Percentiles rank a stretch among this genome's conserved stretches.
Conservation (phyloP, 2,329 filamentous ascomycete species). For the Colletotrichum salicis region DNA sequence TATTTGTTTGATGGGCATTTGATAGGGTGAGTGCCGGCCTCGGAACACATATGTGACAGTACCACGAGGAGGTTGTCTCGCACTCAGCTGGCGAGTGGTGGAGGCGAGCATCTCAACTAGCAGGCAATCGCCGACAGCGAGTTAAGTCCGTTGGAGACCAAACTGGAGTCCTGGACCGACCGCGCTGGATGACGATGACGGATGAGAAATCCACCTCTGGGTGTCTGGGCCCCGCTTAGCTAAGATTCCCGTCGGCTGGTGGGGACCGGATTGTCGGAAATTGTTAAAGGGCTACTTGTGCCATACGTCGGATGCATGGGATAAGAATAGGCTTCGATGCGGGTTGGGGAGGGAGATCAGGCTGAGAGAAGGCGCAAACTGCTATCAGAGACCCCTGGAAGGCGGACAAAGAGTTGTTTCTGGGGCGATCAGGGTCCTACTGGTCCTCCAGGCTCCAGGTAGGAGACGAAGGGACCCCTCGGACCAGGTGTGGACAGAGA, state of each 20-base stretch:
- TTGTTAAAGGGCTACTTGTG: slow-evolving; percentile 25
- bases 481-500: slow-evolving; percentile 18
- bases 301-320: background rate
- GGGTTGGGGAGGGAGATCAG: slow-evolving; percentile 5
- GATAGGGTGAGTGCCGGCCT: background rate
- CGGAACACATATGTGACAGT: background rate
- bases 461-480: slow-evolving; percentile 8
- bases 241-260: slow-evolving; percentile 10
- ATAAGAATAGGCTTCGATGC: slow-evolving; percentile 18
- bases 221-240: slow-evolving; percentile 11
- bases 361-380: slow-evolving; percentile 4
- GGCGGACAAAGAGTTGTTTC: background rate
- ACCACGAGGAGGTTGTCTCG: background rate
- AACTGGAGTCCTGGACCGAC: too few species aligned
- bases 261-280: slow-evolving; percentile 11
- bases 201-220: slow-evolving; percentile 20
- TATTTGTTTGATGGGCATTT: background rate
- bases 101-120: background rate
- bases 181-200: slow-evolving; percentile 17
- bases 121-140: background rate
- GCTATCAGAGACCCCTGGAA: slow-evolving; percentile 3
- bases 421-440: slow-evolving; percentile 26
- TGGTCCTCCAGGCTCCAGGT: background rate
- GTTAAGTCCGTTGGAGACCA: background rate
- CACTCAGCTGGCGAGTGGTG: background rate